These are phyloP conservation scores for Polychaeton citri DNA, from an alignment of 2,329 filamentous ascomycete genomes.

Conservation along the genomic window DNA sequence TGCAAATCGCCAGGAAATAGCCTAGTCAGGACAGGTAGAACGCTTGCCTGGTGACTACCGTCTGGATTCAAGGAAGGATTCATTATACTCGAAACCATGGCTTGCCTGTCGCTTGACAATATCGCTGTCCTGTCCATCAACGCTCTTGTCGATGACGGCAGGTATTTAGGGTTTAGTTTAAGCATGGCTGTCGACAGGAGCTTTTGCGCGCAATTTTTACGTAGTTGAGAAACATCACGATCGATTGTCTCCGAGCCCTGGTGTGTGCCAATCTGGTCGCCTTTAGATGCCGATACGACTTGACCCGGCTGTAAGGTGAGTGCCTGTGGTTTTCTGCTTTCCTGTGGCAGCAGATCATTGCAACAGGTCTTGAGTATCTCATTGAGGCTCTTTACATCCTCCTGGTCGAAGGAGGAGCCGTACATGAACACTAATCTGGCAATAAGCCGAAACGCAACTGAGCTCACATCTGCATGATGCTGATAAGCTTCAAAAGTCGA, in stretches of 20 bases:
- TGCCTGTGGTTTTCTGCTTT: background rate
- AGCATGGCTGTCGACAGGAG: conserved; percentile 48
- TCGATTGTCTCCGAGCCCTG: conserved; percentile 5
- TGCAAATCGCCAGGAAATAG: conserved; percentile 48
- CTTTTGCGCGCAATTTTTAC: conserved; percentile 43
- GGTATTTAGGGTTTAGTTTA: conserved; percentile 49
- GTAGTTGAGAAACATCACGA: conserved; percentile 26
- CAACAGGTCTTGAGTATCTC: conserved; percentile 56
- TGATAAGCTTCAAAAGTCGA: conserved; percentile 52
- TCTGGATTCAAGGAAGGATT: conserved; percentile 54
- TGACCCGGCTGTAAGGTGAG: background rate
- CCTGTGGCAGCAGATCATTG: conserved; percentile 50
- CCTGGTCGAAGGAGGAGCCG: conserved; percentile 54
- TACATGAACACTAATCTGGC: conserved; percentile 44
- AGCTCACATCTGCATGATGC: conserved; percentile 41
- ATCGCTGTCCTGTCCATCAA: conserved; percentile 74
- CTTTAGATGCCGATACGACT: too few relatives aligned
- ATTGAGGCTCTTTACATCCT: conserved; percentile 49
- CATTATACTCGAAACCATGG: conserved; percentile 70
- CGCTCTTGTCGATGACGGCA: conserved; percentile 59
- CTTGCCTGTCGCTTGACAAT: conserved; percentile 51
- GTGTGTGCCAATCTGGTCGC: too few relatives aligned
- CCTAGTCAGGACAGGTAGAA: conserved; percentile 65
- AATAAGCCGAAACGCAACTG: conserved; percentile 47
- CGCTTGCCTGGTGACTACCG: conserved; percentile 44